Evolutionary conservation across 2,329 filamentous ascomycete genomes (phyloP).

Genomic region (Colletotrichum scovillei): DNA sequence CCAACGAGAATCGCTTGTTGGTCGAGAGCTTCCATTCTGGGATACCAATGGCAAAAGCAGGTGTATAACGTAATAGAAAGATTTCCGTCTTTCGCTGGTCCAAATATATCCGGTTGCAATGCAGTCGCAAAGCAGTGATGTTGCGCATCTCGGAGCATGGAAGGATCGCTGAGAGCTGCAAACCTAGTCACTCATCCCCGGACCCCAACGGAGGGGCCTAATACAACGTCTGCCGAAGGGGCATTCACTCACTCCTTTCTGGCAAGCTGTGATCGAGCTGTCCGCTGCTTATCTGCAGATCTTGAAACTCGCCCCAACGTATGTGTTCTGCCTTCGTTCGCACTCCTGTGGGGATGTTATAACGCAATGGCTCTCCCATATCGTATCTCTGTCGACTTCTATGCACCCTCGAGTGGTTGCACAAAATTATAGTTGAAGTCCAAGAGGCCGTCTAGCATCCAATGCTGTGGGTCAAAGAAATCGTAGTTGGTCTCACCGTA

Average conservation of each 20-base stretch:
- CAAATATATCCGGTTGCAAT: background rate
- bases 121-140: slow-evolving; percentile 4
- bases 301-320: slow-evolving; percentile 22
- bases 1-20: background rate
- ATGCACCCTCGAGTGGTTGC: slow-evolving; percentile 65
- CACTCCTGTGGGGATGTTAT: background rate
- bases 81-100: background rate
- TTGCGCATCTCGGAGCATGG: slow-evolving; percentile 19
- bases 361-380: background rate
- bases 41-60: slow-evolving; percentile 21
- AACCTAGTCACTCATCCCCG: slow-evolving; percentile 30
- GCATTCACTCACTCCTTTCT: slow-evolving; percentile 32
- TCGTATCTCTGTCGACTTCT: slow-evolving; percentile 33
- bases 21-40: slow-evolving; percentile 9
- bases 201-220: slow-evolving; percentile 24
- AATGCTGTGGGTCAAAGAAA: slow-evolving; percentile 92
- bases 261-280: slow-evolving; percentile 11
- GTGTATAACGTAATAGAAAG: slow-evolving; percentile 10
- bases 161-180: slow-evolving; percentile 32
- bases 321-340: background rate
- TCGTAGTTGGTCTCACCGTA: slow-evolving; percentile 81
- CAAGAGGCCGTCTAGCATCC: slow-evolving; percentile 89
- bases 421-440: slow-evolving; percentile 80
- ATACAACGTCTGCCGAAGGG: slow-evolving; percentile 30
- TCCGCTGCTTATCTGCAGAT: background rate